Percentiles rank a stretch among this genome's conserved stretches.
Conservation (phyloP, 108 stramenopile genomes). For the Pseudonitzschia multistriata region DNA sequence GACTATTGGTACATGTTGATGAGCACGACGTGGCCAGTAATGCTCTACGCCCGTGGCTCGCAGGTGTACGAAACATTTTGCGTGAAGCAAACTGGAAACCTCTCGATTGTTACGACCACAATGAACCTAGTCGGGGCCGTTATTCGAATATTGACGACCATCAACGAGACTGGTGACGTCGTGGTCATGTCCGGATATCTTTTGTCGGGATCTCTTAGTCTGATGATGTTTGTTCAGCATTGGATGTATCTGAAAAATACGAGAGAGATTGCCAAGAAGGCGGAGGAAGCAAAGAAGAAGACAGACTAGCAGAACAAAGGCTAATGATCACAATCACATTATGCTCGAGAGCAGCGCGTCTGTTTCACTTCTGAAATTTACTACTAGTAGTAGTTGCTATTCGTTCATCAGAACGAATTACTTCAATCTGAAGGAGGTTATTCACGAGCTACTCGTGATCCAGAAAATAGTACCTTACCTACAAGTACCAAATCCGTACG, state of each 20-base stretch:
- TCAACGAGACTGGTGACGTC: constrained; percentile 76
- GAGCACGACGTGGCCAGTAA: constrained; percentile 59
- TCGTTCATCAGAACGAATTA: no score
- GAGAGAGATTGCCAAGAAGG: constrained; percentile 31
- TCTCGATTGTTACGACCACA: constrained; percentile 60
- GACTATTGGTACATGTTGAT: constrained; percentile 56
- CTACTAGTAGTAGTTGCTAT: no score
- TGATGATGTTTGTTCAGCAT: constrained; percentile 57
- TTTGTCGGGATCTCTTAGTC: constrained; percentile 49
- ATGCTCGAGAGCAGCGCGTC: no score
- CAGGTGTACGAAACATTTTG: constrained; percentile 57
- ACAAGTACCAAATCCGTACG: no score
- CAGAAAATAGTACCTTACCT: no score
- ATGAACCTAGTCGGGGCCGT: constrained; percentile 66
- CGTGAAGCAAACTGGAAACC: constrained; percentile 74
- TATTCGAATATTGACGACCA: constrained; percentile 71
- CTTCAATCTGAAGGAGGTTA: no score
- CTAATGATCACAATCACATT: no score
- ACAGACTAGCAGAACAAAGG: background rate
- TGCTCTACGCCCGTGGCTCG: constrained; percentile 56
- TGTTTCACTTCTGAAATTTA: no score
- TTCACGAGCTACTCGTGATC: no score
- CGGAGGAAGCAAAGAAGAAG: constrained; percentile 29
- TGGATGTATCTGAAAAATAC: constrained; percentile 65
- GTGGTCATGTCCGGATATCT: constrained; percentile 58